These are phyloP conservation scores for Jatropha multifida DNA, from an alignment of 441 rosid genomes.

Conservation along the genomic window DNA sequence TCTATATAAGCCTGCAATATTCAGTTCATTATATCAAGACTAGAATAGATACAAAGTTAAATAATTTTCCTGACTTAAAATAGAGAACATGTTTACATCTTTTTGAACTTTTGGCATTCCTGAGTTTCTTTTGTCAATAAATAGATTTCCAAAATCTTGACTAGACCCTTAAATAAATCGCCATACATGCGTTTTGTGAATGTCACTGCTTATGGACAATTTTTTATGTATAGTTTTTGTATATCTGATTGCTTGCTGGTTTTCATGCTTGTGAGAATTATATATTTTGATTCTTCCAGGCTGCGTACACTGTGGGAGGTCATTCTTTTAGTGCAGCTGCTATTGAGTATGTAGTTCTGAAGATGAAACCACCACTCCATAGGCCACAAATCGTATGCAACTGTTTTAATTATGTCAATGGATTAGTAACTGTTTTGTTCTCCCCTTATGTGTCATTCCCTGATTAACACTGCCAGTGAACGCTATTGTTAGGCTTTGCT, in stretches of 20 bases:
- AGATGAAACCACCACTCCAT: conserved; percentile 85
- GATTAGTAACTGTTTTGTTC: conserved; percentile 8
- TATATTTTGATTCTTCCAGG: conserved; percentile 44
- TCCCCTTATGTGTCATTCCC: conserved; percentile 9
- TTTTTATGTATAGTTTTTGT: not conserved
- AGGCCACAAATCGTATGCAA: conserved; percentile 74
- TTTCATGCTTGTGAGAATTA: conserved; percentile 3
- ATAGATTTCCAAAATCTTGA: not conserved
- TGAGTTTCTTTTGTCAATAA: not conserved
- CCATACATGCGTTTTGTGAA: too few species aligned
- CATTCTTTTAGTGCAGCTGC: conserved; percentile 79
- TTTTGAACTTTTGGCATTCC: not conserved
- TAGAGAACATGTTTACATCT: not conserved
- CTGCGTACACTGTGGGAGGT: conserved; percentile 90
- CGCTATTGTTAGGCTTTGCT: conserved; percentile 64
- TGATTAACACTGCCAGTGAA: conserved; percentile 18
- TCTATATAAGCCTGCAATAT: too few species aligned
- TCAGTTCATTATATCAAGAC: too few species aligned
- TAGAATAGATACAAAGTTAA: too few species aligned
- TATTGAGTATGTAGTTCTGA: conserved; percentile 66
- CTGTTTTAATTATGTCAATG: conserved; percentile 5
- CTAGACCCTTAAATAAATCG: not conserved
- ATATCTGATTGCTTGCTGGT: not conserved
- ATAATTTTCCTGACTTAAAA: not conserved
- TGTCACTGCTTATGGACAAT: not conserved